These are phyloP conservation scores for Pichia insulana DNA, from an alignment of 805 yeast genomes.

Conservation along the genomic window DNA sequence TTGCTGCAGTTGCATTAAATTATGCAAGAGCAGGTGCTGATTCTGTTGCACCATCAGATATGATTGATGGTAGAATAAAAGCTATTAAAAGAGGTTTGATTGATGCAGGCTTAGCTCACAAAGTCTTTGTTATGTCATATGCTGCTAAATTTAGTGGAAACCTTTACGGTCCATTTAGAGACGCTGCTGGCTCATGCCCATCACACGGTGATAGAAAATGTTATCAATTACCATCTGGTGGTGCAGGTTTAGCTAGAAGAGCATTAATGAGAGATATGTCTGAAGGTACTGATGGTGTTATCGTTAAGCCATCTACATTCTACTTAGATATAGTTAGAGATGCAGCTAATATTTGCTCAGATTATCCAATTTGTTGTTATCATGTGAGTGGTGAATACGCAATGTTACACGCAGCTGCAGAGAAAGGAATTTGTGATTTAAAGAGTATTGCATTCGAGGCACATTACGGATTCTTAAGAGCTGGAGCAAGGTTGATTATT, in stretches of 20 bases:
- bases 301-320: constrained; percentile 93
- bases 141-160: constrained; percentile 90
- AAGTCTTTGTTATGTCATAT: constrained; percentile 84
- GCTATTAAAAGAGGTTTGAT: constrained; percentile 84
- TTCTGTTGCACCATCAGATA: constrained; percentile 94
- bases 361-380: constrained; percentile 87
- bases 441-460: constrained; percentile 74
- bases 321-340: constrained; percentile 86
- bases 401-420: constrained; percentile 97
- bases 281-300: constrained; percentile 94
- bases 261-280: constrained; percentile 77
- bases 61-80: constrained; percentile 90
- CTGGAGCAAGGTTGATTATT: constrained; percentile 89
- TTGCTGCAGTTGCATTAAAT: constrained; percentile 91
- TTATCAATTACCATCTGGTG: constrained; percentile 90
- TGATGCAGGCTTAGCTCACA: constrained; percentile 74
- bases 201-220: constrained; percentile 84
- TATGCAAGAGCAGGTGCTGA: constrained; percentile 95
- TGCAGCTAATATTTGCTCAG: constrained; percentile 71
- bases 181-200: constrained; percentile 92
- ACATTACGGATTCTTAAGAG: constrained; percentile 85
- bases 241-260: constrained; percentile 87
- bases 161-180: constrained; percentile 94
- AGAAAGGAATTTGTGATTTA: constrained; percentile 84
- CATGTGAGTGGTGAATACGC: constrained; percentile 98